phyloP scores from a whole-genome alignment of 2,329 filamentous ascomycete genomes.

The Ascochyta pisi region DNA sequence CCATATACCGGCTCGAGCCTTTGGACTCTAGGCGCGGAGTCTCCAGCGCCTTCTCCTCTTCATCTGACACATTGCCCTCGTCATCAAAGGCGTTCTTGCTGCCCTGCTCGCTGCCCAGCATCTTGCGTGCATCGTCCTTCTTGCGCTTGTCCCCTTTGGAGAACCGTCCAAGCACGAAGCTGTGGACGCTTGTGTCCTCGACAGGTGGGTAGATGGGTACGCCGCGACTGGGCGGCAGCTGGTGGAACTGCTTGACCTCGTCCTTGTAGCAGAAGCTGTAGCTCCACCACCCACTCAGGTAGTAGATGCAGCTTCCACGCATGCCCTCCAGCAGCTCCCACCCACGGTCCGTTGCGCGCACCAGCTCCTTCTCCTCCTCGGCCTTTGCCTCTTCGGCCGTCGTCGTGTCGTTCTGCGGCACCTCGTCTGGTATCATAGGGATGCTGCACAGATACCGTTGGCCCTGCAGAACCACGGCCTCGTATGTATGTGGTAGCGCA shows the following conservation, averaged over 20 bases:
- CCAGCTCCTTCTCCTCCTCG: constrained; percentile 81
- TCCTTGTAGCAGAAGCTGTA: constrained; percentile 93
- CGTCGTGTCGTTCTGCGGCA: constrained; percentile 64
- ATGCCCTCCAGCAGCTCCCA: constrained; percentile 81
- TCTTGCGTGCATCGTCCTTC: constrained; percentile 35
- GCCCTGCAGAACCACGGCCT: constrained; percentile 74
- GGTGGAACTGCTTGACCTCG: constrained; percentile 89
- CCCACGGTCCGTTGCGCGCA: constrained; percentile 76
- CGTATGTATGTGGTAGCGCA: constrained; percentile 61
- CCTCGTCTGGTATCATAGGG: constrained; percentile 68
- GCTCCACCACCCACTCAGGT: constrained; percentile 90
- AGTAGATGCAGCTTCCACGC: constrained; percentile 82
- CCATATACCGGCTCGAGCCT: constrained; percentile 83
- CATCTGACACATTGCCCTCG: constrained; percentile 34
- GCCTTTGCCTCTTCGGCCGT: constrained; percentile 71
- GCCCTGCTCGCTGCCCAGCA: constrained; percentile 34
- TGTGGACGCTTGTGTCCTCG: constrained; percentile 76
- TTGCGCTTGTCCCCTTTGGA: constrained; percentile 29
- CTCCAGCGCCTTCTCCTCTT: constrained; percentile 35
- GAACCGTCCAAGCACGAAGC: constrained; percentile 77
- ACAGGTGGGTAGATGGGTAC: constrained; percentile 73
- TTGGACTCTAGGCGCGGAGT: constrained; percentile 77
- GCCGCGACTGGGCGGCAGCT: constrained; percentile 72
- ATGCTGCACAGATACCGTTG: constrained; percentile 85
- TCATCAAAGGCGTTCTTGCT: constrained; percentile 39